phyloP scores from a whole-genome alignment of 257 asterid genomes.

The Plectranthus barbatus region DNA sequence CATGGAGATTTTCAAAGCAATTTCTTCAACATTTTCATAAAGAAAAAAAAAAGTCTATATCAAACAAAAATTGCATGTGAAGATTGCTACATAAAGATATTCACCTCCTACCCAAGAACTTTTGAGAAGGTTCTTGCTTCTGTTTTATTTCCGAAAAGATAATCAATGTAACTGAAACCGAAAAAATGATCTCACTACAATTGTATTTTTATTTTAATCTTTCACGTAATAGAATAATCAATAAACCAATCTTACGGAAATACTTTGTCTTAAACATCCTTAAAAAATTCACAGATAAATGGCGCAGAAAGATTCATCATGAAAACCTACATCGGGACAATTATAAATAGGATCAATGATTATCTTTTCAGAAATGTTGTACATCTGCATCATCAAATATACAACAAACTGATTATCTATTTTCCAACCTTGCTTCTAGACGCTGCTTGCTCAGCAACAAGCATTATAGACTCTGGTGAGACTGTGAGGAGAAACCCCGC shows the following conservation, averaged over 20 bases:
- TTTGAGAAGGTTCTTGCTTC: conserved; percentile 88
- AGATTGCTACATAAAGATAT: too few species aligned
- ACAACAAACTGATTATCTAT: not conserved
- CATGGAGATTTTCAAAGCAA: conserved; percentile 77
- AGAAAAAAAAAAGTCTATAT: conserved; percentile 7
- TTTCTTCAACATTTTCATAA: conserved; percentile 78
- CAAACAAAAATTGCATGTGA: not conserved
- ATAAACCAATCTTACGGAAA: conserved; percentile 52
- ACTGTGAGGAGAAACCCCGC: conserved; percentile 92
- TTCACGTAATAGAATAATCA: conserved; percentile 4
- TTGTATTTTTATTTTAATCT: conserved; percentile 4
- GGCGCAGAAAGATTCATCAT: conserved; percentile 89
- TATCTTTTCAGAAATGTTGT: too few species aligned
- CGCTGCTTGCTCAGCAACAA: conserved; percentile 90
- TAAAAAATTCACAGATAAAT: conserved; percentile 91
- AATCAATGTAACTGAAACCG: conserved; percentile 61
- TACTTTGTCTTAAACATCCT: conserved; percentile 64
- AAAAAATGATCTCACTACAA: not conserved
- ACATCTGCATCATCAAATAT: conserved; percentile 11
- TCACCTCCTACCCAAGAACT: conserved; percentile 99
- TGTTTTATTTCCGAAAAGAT: conserved; percentile 83
- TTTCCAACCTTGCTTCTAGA: conserved; percentile 67
- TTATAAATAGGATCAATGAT: conserved; percentile 15
- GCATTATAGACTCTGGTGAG: conserved; percentile 90
- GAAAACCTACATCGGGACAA: conserved; percentile 55